These are phyloP conservation scores for Strigomonas culicis DNA, from an alignment of 208 protist genomes.

Conservation along the genomic window DNA sequence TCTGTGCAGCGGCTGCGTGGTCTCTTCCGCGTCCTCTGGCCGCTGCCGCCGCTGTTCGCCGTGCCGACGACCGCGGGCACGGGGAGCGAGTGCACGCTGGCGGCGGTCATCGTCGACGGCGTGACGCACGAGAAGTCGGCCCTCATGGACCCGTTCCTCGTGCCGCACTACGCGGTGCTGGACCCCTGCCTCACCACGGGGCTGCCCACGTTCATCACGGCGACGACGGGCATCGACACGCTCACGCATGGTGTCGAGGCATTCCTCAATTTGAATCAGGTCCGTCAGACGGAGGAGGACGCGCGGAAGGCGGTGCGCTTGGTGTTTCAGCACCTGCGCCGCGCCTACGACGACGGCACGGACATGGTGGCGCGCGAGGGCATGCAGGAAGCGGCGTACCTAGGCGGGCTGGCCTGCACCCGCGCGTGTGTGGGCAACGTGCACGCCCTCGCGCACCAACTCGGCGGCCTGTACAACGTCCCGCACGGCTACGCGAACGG, in stretches of 20 bases:
- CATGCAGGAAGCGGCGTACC: conserved; percentile 74
- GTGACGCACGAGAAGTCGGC: conserved; percentile 55
- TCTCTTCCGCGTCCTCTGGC: conserved; percentile 34
- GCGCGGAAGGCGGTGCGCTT: conserved; percentile 41
- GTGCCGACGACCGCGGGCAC: conserved; percentile 88
- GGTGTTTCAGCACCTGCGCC: conserved; percentile 46
- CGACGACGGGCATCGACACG: conserved; percentile 82
- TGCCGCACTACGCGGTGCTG: conserved; percentile 65
- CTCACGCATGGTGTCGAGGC: conserved; percentile 82
- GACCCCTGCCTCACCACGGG: conserved; percentile 71
- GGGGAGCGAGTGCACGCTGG: conserved; percentile 84
- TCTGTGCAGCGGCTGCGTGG: conserved; percentile 41
- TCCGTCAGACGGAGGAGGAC: conserved; percentile 34
- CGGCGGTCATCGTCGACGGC: conserved; percentile 59
- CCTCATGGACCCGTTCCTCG: conserved; percentile 53
- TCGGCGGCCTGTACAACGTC: conserved; percentile 71
- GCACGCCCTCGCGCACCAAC: conserved; percentile 75
- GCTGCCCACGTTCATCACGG: conserved; percentile 69
- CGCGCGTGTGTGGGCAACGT: conserved; percentile 84
- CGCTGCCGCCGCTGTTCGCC: conserved; percentile 45
- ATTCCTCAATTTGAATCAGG: conserved; percentile 57
- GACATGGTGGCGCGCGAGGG: conserved; percentile 47
- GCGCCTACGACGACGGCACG: conserved; percentile 40
- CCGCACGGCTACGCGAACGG: conserved; percentile 85
- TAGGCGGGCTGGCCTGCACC: conserved; percentile 84